A percentile compares a stretch with the other conserved stretches of the same genome.
Conservation (phyloP, 768 basidiomycete genomes). For the Boletellus sp. region DNA sequence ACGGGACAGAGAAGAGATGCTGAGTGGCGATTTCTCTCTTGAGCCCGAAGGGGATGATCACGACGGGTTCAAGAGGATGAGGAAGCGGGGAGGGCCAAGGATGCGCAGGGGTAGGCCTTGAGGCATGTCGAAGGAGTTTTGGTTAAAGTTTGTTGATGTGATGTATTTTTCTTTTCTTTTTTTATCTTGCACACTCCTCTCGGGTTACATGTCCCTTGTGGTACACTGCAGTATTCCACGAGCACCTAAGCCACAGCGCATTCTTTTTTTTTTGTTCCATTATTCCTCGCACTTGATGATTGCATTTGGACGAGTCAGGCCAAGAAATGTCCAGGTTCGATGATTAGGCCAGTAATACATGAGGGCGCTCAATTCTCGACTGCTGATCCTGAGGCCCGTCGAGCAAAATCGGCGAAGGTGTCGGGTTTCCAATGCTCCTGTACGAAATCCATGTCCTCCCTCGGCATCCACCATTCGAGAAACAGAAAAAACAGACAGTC, state of each 20-base stretch:
- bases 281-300: slow-evolving; percentile 20
- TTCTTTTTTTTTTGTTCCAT: slow-evolving; percentile 17
- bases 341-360: too few species aligned
- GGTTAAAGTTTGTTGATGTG: background rate
- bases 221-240: slow-evolving; percentile 2
- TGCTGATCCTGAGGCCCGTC: background rate
- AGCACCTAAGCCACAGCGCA: slow-evolving; percentile 3
- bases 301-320: background rate
- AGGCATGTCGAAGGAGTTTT: background rate
- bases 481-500: slow-evolving; percentile 84
- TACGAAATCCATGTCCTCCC: slow-evolving; percentile 74
- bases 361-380: background rate
- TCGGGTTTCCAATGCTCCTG: slow-evolving; percentile 55
- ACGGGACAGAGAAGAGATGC: slow-evolving; percentile 30
- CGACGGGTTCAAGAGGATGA: slow-evolving; percentile 22
- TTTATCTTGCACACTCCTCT: background rate
- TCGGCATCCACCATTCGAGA: slow-evolving; percentile 81
- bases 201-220: background rate
- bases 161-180: background rate
- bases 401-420: slow-evolving; percentile 18
- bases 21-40: slow-evolving; percentile 9
- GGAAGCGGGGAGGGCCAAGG: slow-evolving; percentile 21
- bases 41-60: slow-evolving; percentile 19
- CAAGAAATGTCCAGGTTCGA: background rate
- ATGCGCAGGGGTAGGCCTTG: slow-evolving; percentile 21